Conservation (phyloP, 768 basidiomycete genomes). For the Tulasnella sp. region DNA sequence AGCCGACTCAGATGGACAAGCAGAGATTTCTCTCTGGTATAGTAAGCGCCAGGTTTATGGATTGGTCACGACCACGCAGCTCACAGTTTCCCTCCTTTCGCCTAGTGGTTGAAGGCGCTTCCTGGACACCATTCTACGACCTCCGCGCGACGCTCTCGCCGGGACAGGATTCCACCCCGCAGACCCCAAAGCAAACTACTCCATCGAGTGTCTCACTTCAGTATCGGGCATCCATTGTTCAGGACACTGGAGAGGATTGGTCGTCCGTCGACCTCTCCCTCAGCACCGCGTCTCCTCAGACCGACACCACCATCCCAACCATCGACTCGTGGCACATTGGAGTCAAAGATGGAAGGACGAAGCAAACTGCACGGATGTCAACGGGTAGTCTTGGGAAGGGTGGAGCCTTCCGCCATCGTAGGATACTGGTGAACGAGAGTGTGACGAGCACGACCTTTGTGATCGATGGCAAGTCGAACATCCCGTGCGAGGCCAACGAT, state of each 20-base stretch:
- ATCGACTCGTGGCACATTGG: conserved; percentile 15
- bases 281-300: conserved; percentile 19
- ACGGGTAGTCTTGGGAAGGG: no score
- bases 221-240: conserved; percentile 20
- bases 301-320: conserved; percentile 15
- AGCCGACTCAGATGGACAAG: conserved; percentile 29
- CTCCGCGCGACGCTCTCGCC: conserved; percentile 43
- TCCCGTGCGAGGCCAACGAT: conserved; percentile 11
- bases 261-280: conserved; percentile 16
- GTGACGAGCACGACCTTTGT: conserved; percentile 14
- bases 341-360: no score
- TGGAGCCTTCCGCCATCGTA: background rate
- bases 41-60: conserved; percentile 29
- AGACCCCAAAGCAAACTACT: conserved; percentile 29
- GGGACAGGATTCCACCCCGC: conserved; percentile 34
- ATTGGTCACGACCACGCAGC: no score
- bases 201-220: conserved; percentile 9
- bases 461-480: conserved; percentile 18
- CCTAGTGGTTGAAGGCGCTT: conserved; percentile 41
- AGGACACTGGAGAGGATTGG: conserved; percentile 22
- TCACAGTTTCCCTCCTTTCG: no score
- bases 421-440: conserved; percentile 2
- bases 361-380: no score
- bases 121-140: conserved; percentile 49
- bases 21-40: conserved; percentile 44